Evolutionary conservation across 169 alveolate species (phyloP).

Genomic region (Babesia caballi): DNA sequence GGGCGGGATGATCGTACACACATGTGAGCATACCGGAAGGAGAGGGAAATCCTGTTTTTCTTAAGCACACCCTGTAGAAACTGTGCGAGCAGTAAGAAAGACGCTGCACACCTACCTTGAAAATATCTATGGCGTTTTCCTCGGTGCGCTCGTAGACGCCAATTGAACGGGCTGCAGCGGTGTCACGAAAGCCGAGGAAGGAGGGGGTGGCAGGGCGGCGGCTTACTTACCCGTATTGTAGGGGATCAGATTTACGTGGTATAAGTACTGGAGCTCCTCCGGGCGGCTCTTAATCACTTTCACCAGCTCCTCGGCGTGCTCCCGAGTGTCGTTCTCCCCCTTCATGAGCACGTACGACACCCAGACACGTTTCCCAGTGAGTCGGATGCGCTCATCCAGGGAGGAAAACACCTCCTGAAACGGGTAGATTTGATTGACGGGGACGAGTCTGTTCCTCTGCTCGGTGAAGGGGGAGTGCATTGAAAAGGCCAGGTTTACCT

Average conservation of each 20-base stretch:
- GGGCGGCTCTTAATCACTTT: slow-evolving; percentile 68
- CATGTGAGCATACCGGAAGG: slow-evolving; percentile 34
- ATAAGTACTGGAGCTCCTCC: slow-evolving; percentile 60
- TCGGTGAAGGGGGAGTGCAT: slow-evolving; percentile 82
- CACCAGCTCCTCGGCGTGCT: slow-evolving; percentile 75
- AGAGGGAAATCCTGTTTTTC: slow-evolving; percentile 36
- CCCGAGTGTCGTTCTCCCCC: slow-evolving; percentile 74
- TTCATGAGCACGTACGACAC: slow-evolving; percentile 78
- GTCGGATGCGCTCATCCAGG: slow-evolving; percentile 78
- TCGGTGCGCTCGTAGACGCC: slow-evolving; percentile 35
- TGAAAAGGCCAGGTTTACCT: slow-evolving; percentile 82
- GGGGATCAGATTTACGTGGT: slow-evolving; percentile 72
- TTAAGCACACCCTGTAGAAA: slow-evolving; percentile 27
- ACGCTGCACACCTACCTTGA: slow-evolving; percentile 11
- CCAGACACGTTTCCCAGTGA: slow-evolving; percentile 85
- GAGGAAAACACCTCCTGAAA: slow-evolving; percentile 76
- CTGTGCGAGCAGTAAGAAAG: neutral
- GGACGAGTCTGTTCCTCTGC: slow-evolving; percentile 72
- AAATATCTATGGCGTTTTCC: slow-evolving; percentile 19
- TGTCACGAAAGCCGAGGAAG: neutral
- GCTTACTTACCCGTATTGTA: slow-evolving; percentile 65
- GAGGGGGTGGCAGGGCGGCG: neutral
- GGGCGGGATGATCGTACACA: neutral
- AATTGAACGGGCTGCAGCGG: slow-evolving; percentile 31
- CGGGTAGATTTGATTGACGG: slow-evolving; percentile 79